Evolutionary conservation across 1,284 basidiomycete species (phyloP).

Genomic region (Moniliella sp.): DNA sequence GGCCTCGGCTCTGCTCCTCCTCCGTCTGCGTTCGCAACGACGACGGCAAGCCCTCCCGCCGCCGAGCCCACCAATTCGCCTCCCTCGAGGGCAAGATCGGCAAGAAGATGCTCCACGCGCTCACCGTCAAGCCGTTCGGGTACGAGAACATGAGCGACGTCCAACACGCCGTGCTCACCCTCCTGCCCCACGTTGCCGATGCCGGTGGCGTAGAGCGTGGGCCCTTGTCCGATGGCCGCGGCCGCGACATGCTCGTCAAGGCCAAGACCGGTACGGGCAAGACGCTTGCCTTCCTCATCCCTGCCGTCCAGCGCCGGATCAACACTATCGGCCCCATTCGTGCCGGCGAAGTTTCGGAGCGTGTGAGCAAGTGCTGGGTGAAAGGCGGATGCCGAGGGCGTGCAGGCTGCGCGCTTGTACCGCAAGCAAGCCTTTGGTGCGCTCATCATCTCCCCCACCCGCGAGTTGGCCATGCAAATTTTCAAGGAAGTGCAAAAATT

Average conservation of each 20-base stretch:
- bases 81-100: slow-evolving; percentile 12
- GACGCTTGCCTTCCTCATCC: slow-evolving; percentile 32
- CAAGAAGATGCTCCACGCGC: slow-evolving; percentile 17
- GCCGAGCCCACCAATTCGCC: no score
- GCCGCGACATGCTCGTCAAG: slow-evolving; percentile 31
- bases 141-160: slow-evolving; percentile 61
- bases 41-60: no score
- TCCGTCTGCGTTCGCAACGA: no score
- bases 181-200: slow-evolving; percentile 38
- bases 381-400: slow-evolving; percentile 7
- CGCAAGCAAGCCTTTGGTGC: neutral
- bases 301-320: slow-evolving; percentile 28
- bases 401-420: no score
- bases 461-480: slow-evolving; percentile 82
- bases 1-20: no score
- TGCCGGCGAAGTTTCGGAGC: no score
- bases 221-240: slow-evolving; percentile 26
- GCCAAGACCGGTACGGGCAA: slow-evolving; percentile 34
- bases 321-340: no score
- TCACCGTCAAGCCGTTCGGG: slow-evolving; percentile 44
- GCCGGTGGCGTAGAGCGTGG: slow-evolving; percentile 5
- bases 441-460: slow-evolving; percentile 63
- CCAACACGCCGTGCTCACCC: slow-evolving; percentile 52
- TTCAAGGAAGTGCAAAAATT: slow-evolving; percentile 60
- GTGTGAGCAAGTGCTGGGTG: slow-evolving; percentile 8